Evolutionary conservation across 208 protist species (phyloP).

Genomic region (Trypanosoma platydactyli): DNA sequence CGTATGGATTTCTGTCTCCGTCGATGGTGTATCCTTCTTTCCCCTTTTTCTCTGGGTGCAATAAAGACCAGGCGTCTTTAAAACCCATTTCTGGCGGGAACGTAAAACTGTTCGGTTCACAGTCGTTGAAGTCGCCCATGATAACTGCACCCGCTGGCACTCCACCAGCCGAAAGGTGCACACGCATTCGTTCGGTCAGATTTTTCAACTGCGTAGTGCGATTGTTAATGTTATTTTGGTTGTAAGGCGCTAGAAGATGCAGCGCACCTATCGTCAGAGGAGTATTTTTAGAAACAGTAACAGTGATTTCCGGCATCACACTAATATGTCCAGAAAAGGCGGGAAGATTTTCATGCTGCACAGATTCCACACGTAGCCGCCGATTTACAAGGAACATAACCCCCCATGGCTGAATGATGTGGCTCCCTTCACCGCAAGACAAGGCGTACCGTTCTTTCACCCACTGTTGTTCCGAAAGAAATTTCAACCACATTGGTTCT

Average conservation of each 20-base stretch:
- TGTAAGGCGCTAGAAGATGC: slow-evolving; percentile 61
- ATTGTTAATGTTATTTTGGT: slow-evolving; percentile 45
- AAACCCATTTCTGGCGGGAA: slow-evolving; percentile 41
- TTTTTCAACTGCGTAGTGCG: slow-evolving; percentile 48
- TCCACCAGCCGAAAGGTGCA: slow-evolving; percentile 10
- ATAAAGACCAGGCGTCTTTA: slow-evolving; percentile 47
- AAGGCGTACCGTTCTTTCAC: slow-evolving; percentile 44
- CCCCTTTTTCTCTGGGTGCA: slow-evolving; percentile 32
- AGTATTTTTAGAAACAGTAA: slow-evolving; percentile 32
- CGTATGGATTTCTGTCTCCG: slow-evolving; percentile 42
- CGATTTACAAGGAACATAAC: slow-evolving; percentile 49
- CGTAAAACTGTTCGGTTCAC: slow-evolving; percentile 35
- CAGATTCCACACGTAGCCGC: slow-evolving; percentile 19
- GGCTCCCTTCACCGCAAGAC: slow-evolving; percentile 33
- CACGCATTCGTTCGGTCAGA: slow-evolving; percentile 35
- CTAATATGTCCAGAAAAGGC: slow-evolving; percentile 47
- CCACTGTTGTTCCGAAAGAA: slow-evolving; percentile 49
- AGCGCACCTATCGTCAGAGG: slow-evolving; percentile 43
- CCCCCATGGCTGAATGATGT: slow-evolving; percentile 50
- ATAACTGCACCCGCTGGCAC: slow-evolving; percentile 23
- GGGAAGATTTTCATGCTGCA: slow-evolving; percentile 43
- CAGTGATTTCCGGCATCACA: slow-evolving; percentile 46
- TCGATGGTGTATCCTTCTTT: slow-evolving; percentile 61
- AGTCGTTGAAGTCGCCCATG: slow-evolving; percentile 69
- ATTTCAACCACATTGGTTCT: slow-evolving; percentile 47